Evolutionary conservation across 2,329 filamentous ascomycete genomes (phyloP).

Genomic region (Cephalotrichum gorgonifer): DNA sequence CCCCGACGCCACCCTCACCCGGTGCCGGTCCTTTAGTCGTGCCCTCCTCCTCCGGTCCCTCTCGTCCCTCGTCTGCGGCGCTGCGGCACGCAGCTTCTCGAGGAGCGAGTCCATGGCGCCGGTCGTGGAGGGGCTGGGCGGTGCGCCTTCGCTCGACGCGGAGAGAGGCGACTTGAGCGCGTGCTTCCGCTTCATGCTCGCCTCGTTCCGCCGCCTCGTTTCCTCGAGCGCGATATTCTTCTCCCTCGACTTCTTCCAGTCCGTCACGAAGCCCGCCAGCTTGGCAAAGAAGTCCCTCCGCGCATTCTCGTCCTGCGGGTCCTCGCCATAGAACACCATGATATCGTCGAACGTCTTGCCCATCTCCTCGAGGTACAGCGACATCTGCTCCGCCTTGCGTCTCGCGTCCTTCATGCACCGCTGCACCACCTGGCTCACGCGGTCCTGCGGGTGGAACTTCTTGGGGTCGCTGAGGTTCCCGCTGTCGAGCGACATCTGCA

Average conservation of each 20-base stretch:
- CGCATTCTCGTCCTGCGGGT: constrained; percentile 83
- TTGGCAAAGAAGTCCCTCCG: constrained; percentile 92
- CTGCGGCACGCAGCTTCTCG: constrained; percentile 88
- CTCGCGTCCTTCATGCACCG: constrained; percentile 93
- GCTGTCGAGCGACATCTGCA: constrained; percentile 83
- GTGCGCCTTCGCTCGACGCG: constrained; percentile 30
- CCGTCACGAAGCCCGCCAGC: constrained; percentile 76
- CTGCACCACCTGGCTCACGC: constrained; percentile 84
- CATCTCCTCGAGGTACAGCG: constrained; percentile 90
- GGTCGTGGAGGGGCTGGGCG: constrained; percentile 59
- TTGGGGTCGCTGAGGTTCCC: constrained; percentile 94
- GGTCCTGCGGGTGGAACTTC: constrained; percentile 96
- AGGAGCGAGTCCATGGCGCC: constrained; percentile 94
- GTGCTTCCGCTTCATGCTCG: constrained; percentile 84
- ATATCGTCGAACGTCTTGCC: constrained; percentile 38
- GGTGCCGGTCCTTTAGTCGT: constrained; percentile 80
- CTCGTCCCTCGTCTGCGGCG: constrained; percentile 80
- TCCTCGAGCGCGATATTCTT: constrained; percentile 86
- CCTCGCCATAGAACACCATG: constrained; percentile 69
- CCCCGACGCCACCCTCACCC: constrained; percentile 80
- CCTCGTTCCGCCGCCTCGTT: constrained; percentile 73
- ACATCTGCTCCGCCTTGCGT: constrained; percentile 91
- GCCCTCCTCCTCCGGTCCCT: constrained; percentile 80
- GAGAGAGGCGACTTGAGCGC: constrained; percentile 52
- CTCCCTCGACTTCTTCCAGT: constrained; percentile 93